A percentile compares a stretch with the other conserved stretches of the same genome.
Evolutionary conservation across 176 grass and related monocot species (phyloP).

Genomic region (Tillandsia fasciculata): DNA sequence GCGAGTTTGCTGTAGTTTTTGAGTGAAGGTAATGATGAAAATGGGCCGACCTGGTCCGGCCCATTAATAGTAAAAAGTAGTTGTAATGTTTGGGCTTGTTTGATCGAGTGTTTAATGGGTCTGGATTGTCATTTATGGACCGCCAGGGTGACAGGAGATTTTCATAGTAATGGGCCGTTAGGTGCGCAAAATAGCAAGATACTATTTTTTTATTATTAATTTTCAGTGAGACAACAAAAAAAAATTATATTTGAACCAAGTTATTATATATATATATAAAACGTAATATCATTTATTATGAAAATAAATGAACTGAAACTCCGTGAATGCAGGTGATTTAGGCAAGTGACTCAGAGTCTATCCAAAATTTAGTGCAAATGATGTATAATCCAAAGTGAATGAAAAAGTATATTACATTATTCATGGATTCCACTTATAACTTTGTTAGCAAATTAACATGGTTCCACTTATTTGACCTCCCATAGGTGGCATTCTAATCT

Average conservation of each 20-base stretch:
- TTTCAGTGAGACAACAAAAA: no score
- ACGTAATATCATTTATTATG: no score
- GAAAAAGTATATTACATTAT: neutral
- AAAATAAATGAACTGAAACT: no score
- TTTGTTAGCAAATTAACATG: neutral
- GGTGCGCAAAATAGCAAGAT: no score
- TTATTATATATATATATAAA: no score
- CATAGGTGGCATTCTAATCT: neutral
- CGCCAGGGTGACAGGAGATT: no score
- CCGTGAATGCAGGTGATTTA: neutral
- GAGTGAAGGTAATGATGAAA: neutral
- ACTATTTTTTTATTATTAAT: no score
- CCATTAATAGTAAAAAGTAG: neutral
- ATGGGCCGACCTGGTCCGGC: neutral
- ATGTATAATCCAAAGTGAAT: neutral
- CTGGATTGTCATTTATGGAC: no score
- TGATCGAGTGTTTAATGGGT: no score
- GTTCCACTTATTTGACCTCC: neutral
- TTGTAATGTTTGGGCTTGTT: no score
- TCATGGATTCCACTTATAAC: neutral
- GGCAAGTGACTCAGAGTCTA: neutral
- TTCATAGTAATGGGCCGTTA: no score
- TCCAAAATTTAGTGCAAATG: neutral
- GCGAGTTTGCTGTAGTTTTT: neutral
- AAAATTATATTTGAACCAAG: no score